These are phyloP conservation scores for Pseudocercospora musae DNA, from an alignment of 2,329 filamentous ascomycete genomes.

Conservation along the genomic window DNA sequence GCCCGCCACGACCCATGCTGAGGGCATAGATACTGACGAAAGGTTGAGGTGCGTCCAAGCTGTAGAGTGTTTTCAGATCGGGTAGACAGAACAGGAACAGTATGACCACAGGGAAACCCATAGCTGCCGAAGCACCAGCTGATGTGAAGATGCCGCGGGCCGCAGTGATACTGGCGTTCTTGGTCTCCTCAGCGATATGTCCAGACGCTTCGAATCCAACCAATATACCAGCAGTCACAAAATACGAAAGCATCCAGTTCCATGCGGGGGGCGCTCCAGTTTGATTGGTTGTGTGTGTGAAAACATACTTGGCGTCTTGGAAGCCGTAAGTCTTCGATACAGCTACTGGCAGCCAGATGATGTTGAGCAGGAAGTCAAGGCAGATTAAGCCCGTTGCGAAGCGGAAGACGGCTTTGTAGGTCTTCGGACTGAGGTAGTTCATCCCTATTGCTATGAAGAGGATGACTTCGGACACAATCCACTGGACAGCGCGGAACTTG, in stretches of 20 bases:
- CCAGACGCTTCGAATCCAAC: constrained; percentile 62
- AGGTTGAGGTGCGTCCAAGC: constrained; percentile 54
- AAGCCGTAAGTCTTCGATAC: constrained; percentile 56
- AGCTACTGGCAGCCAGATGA: constrained; percentile 60
- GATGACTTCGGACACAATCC: constrained; percentile 52
- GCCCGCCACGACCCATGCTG: constrained; percentile 54
- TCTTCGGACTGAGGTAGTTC: constrained; percentile 40
- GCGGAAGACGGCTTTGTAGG: constrained; percentile 51
- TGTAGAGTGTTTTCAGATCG: constrained; percentile 52
- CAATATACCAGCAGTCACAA: constrained; percentile 58
- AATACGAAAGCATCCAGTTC: constrained; percentile 63
- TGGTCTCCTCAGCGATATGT: constrained; percentile 60
- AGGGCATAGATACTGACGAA: constrained; percentile 59
- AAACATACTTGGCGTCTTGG: constrained; percentile 57
- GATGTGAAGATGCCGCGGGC: constrained; percentile 61
- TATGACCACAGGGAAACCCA: constrained; percentile 56
- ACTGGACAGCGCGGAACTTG: constrained; percentile 60
- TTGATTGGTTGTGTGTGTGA: constrained; percentile 58
- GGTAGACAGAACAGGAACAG: constrained; percentile 60
- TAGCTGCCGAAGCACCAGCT: constrained; percentile 55
- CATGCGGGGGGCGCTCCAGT: constrained; percentile 51
- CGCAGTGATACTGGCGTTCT: constrained; percentile 55
- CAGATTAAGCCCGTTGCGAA: constrained; percentile 51
- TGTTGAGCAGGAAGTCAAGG: constrained; percentile 57
- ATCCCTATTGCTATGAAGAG: constrained; percentile 41